These are phyloP conservation scores for Colletotrichum sansevieriae DNA, from an alignment of 2,329 filamentous ascomycete species.

Conservation along the genomic window DNA sequence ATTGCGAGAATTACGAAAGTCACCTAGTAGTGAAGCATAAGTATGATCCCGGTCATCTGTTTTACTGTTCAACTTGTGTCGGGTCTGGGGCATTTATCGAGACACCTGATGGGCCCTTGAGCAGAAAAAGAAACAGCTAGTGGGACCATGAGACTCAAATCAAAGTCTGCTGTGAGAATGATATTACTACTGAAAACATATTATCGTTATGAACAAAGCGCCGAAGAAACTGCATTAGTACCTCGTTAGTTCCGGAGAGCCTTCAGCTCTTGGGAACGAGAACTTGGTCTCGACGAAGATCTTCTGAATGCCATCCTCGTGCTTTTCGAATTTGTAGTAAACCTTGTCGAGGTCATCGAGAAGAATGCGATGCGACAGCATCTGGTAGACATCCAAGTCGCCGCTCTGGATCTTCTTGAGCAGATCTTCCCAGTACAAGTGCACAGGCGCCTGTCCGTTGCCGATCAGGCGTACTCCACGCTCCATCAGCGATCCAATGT, in stretches of 20 bases:
- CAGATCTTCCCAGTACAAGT: conserved; percentile 87
- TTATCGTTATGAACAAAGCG: too few species aligned
- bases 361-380: conserved; percentile 83
- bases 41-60: conserved; percentile 50
- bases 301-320: conserved; percentile 83
- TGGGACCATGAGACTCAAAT: too few species aligned
- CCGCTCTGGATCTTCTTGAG: conserved; percentile 75
- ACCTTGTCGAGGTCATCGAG: conserved; percentile 80
- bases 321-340: conserved; percentile 72
- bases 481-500: conserved; percentile 87
- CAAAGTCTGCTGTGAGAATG: too few species aligned
- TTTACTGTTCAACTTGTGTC: conserved; percentile 56
- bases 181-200: too few species aligned
- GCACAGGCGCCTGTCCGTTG: conserved; percentile 78
- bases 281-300: conserved; percentile 75
- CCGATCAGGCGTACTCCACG: conserved; percentile 84
- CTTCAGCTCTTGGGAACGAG: conserved; percentile 60
- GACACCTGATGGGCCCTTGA: conserved; percentile 44
- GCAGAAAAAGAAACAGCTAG: background rate
- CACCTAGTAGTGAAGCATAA: conserved; percentile 51
- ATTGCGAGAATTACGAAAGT: conserved; percentile 49
- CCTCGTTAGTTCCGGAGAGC: conserved; percentile 59
- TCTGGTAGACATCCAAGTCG: conserved; percentile 80
- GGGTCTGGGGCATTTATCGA: conserved; percentile 51
- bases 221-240: conserved; percentile 45